Conservation (phyloP, 2,329 filamentous ascomycete genomes). For the Chrysosporium keratinophilum region DNA sequence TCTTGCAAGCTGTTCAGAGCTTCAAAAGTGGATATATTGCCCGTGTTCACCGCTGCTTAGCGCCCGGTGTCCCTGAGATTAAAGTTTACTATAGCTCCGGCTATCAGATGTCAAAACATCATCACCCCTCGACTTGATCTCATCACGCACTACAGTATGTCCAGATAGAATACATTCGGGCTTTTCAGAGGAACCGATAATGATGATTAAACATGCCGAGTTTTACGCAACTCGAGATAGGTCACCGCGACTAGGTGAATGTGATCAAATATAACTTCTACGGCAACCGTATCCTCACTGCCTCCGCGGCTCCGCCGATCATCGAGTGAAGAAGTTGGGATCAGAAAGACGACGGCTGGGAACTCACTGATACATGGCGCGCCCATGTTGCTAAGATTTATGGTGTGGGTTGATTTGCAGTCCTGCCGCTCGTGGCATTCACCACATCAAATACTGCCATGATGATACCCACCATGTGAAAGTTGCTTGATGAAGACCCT, state of each 20-base stretch:
- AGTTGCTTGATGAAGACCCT: too few relatives aligned
- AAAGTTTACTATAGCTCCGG: background rate
- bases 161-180: background rate
- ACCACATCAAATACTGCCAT: background rate
- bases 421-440: too few relatives aligned
- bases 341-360: constrained; percentile 63
- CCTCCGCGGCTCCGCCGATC: constrained; percentile 86
- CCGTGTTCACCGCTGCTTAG: constrained; percentile 4
- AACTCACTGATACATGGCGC: constrained; percentile 73
- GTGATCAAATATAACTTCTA: constrained; percentile 86
- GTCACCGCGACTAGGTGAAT: constrained; percentile 57
- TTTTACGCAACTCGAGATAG: constrained; percentile 37
- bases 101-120: background rate
- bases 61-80: background rate
- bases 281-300: constrained; percentile 81
- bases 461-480: background rate
- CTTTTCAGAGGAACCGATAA: background rate
- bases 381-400: constrained; percentile 85
- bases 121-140: background rate
- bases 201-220: constrained; percentile 24
- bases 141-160: background rate
- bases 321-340: constrained; percentile 92
- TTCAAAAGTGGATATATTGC: constrained; percentile 3
- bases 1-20: constrained; percentile 9
- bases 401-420: constrained; percentile 48